phyloP scores from a whole-genome alignment of 768 basidiomycete species.

The Kwoniella bestiolae region DNA sequence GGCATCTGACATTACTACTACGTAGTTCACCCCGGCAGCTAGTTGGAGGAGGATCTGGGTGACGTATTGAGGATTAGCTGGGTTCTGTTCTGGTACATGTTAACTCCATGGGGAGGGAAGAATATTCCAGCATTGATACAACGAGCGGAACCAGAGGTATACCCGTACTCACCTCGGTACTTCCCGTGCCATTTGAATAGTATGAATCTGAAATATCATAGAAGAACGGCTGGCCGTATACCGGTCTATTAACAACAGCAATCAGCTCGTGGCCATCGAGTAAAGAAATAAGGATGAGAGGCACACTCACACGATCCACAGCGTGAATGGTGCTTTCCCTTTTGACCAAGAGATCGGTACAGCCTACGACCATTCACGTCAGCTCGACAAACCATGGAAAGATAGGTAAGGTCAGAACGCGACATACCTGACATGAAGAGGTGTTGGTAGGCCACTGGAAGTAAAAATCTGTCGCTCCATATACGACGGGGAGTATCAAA shows the following conservation, averaged over 20 bases:
- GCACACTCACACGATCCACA: conserved; percentile 39
- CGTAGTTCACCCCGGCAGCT: conserved; percentile 35
- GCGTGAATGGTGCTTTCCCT: conserved; percentile 41
- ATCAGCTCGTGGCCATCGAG: neutral
- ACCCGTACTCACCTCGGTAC: conserved; percentile 16
- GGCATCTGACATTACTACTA: conserved; percentile 45
- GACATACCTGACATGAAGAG: conserved; percentile 39
- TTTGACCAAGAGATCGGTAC: conserved; percentile 39
- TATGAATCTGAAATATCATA: conserved; percentile 37
- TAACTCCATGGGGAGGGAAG: too few relatives aligned
- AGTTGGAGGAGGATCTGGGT: conserved; percentile 48
- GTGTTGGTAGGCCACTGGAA: conserved; percentile 47
- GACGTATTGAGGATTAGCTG: too few relatives aligned
- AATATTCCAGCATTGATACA: too few relatives aligned
- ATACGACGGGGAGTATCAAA: neutral
- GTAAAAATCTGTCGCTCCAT: conserved; percentile 25
- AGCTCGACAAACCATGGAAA: neutral
- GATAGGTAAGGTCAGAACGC: neutral
- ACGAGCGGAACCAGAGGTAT: too few relatives aligned
- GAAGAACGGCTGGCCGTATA: conserved; percentile 35
- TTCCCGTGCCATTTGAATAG: conserved; percentile 27
- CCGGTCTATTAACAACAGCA: conserved; percentile 29
- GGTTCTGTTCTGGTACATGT: too few relatives aligned
- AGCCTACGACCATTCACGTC: conserved; percentile 16
- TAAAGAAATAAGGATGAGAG: neutral